Percentiles rank a stretch among this genome's conserved stretches.
Evolutionary conservation across 805 yeast genomes (phyloP).

Genomic region (Blastobotrys parvus): DNA sequence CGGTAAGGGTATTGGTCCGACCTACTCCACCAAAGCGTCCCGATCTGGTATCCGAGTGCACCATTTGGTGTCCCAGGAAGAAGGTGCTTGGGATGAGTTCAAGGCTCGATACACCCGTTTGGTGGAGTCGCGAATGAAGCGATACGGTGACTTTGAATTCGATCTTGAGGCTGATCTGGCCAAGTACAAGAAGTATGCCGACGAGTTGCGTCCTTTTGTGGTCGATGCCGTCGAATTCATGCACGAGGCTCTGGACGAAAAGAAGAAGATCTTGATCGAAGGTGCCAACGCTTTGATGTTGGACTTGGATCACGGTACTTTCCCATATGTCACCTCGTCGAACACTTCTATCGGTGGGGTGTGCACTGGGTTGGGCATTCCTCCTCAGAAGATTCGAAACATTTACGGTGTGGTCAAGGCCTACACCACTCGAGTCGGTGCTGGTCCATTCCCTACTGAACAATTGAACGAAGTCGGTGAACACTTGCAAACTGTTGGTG

Average conservation of each 20-base stretch:
- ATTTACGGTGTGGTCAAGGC: slow-evolving; percentile 97
- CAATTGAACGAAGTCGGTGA: slow-evolving; percentile 85
- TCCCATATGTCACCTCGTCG: slow-evolving; percentile 94
- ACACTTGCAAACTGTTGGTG: slow-evolving; percentile 82
- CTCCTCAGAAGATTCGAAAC: slow-evolving; percentile 76
- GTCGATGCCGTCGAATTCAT: slow-evolving; percentile 80
- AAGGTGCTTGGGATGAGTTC: slow-evolving; percentile 90
- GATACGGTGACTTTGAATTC: slow-evolving; percentile 90
- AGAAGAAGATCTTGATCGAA: slow-evolving; percentile 86
- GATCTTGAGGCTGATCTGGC: slow-evolving; percentile 75
- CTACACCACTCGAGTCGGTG: slow-evolving; percentile 97
- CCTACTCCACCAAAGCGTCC: slow-evolving; percentile 93
- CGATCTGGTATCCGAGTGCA: slow-evolving; percentile 96
- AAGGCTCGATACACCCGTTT: slow-evolving; percentile 68
- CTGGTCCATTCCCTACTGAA: slow-evolving; percentile 98
- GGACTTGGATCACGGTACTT: slow-evolving; percentile 96
- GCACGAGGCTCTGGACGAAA: slow-evolving; percentile 62
- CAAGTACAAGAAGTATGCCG: slow-evolving; percentile 66
- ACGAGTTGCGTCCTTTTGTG: slow-evolving; percentile 76
- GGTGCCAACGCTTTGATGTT: slow-evolving; percentile 98
- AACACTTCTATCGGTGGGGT: slow-evolving; percentile 98
- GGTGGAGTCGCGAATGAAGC: slow-evolving; percentile 69
- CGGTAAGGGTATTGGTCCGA: slow-evolving; percentile 98
- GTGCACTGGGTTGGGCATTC: slow-evolving; percentile 89
- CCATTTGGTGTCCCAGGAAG: slow-evolving; percentile 84